Conservation (phyloP, 108 stramenopile species). For the Nannochloropsis gaditana region DNA sequence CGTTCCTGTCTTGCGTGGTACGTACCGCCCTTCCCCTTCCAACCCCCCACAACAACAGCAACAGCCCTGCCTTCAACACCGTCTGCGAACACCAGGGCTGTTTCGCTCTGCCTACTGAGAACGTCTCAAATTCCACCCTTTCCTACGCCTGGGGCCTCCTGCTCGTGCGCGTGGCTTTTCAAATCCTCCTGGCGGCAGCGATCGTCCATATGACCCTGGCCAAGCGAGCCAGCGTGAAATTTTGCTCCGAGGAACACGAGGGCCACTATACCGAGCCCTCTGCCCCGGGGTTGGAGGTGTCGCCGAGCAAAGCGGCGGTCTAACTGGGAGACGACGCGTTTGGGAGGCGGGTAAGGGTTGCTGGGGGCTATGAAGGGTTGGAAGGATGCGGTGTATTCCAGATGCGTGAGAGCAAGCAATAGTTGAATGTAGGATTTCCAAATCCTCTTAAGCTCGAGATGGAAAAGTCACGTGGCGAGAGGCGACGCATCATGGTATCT, state of each 20-base stretch:
- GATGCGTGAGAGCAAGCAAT: no score
- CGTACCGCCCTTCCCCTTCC: no score
- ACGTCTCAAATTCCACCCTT: not conserved
- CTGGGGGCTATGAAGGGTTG: no score
- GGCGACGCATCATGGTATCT: no score
- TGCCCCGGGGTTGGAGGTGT: not conserved
- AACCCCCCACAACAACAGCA: not conserved
- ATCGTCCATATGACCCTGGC: not conserved
- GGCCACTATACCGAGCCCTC: not conserved
- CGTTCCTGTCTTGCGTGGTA: no score
- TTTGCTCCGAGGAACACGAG: not conserved
- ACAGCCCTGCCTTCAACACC: not conserved
- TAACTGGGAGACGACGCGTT: not conserved
- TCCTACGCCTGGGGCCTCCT: constrained; percentile 13
- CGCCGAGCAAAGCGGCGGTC: not conserved
- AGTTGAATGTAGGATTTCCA: no score
- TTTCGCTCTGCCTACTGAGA: not conserved
- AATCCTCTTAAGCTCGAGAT: no score
- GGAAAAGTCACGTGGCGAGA: no score
- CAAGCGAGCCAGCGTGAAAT: not conserved
- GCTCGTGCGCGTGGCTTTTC: not conserved
- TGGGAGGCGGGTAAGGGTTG: no score
- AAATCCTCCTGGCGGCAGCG: not conserved
- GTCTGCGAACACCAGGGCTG: not conserved
- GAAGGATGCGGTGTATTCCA: no score